Conservation (phyloP, 352 stramenopile species). For the Globisporangium recalcitrans region DNA sequence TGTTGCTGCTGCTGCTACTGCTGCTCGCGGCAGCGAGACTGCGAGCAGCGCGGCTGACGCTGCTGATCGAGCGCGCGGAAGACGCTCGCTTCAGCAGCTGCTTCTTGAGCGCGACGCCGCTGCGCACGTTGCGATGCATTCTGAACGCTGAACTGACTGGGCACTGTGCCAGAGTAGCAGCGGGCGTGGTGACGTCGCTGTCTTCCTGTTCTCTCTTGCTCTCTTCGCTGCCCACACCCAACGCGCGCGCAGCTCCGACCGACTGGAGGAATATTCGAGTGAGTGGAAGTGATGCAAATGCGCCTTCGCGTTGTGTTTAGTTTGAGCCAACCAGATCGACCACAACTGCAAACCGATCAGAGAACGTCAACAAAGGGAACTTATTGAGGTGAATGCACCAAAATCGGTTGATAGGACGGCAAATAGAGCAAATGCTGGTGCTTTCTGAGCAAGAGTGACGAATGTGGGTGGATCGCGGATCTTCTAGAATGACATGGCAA, state of each 20-base stretch:
- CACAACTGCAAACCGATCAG: background rate
- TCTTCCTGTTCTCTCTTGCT: background rate
- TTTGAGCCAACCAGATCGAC: constrained; percentile 5
- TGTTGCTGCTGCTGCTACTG: background rate
- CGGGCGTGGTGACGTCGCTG: background rate
- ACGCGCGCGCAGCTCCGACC: constrained; percentile 4
- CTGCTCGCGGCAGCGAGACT: constrained; percentile 11
- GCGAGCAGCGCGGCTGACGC: constrained; percentile 7
- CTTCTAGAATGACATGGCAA: constrained; percentile 7
- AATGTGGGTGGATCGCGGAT: background rate
- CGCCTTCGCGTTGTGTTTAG: background rate
- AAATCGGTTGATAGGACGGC: background rate
- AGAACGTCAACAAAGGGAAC: background rate
- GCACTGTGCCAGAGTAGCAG: background rate
- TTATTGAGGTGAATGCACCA: background rate
- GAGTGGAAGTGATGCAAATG: constrained; percentile 1
- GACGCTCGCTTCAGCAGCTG: constrained; percentile 12
- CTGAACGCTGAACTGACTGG: background rate
- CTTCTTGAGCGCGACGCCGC: constrained; percentile 11
- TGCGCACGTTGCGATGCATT: constrained; percentile 17
- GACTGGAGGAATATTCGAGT: constrained; percentile 7
- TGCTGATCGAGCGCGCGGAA: constrained; percentile 10
- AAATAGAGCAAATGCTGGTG: background rate
- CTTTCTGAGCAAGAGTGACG: background rate
- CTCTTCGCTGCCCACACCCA: constrained; percentile 1